These are phyloP conservation scores for Camillea tinctor DNA, from an alignment of 2,329 filamentous ascomycete genomes.

Conservation along the genomic window DNA sequence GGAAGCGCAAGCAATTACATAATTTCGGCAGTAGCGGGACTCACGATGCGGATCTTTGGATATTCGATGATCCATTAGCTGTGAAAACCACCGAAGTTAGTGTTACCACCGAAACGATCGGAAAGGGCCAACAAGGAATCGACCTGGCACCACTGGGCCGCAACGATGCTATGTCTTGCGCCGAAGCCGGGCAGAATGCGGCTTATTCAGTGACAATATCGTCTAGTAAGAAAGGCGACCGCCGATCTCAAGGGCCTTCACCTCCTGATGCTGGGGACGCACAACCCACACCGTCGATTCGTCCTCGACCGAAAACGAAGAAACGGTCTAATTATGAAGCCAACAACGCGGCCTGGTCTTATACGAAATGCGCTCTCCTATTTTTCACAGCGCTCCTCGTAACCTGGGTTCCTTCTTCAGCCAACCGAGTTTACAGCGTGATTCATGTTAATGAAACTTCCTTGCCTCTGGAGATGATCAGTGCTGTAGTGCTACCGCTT, in stretches of 20 bases:
- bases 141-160: constrained; percentile 35
- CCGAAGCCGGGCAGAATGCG: constrained; percentile 15
- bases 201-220: constrained; percentile 54
- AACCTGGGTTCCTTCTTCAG: constrained; percentile 74
- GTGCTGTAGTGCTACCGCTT: constrained; percentile 72
- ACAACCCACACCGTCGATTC: constrained; percentile 3
- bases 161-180: constrained; percentile 16
- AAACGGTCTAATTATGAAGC: constrained; percentile 45
- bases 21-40: constrained; percentile 49
- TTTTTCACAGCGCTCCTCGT: constrained; percentile 71
- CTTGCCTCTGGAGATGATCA: constrained; percentile 65
- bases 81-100: constrained; percentile 64
- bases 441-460: constrained; percentile 52
- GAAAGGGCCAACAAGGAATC: constrained; percentile 29
- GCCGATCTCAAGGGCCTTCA: constrained; percentile 24
- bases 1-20: constrained; percentile 61
- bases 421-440: constrained; percentile 73
- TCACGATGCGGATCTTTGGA: constrained; percentile 40
- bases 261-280: background rate
- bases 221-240: constrained; percentile 31
- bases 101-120: constrained; percentile 53
- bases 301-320: constrained; percentile 19
- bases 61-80: constrained; percentile 46
- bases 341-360: constrained; percentile 65
- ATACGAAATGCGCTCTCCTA: constrained; percentile 67